Conservation (phyloP, 805 yeast species). For the Kuraishia floccosa region DNA sequence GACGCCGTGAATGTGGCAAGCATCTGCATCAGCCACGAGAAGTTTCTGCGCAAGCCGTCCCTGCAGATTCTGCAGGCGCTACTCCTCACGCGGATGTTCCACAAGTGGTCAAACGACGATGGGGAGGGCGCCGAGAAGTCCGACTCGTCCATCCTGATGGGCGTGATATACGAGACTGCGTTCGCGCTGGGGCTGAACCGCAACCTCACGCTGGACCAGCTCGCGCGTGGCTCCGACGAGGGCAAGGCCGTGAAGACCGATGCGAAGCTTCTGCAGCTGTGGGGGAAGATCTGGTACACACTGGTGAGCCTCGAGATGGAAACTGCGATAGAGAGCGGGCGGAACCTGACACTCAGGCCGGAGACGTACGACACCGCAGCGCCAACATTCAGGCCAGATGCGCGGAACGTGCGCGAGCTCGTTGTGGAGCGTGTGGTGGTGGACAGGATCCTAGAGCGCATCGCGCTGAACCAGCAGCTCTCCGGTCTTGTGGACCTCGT, state of each 20-base stretch:
- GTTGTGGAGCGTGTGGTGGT: constrained; percentile 10
- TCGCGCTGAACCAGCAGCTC: constrained; percentile 8
- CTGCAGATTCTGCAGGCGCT: constrained; percentile 32
- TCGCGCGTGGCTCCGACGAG: too few species aligned
- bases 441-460: constrained; percentile 9
- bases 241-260: constrained; percentile 1
- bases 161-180: constrained; percentile 26
- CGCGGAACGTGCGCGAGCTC: constrained; percentile 6
- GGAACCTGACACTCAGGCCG: constrained; percentile 8
- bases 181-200: constrained; percentile 32
- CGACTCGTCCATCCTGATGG: constrained; percentile 24
- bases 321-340: constrained; percentile 11
- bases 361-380: constrained; percentile 8
- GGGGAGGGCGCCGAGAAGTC: constrained; percentile 35
- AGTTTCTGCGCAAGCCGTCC: constrained; percentile 24
- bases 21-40: constrained; percentile 24
- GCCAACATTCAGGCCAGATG: constrained; percentile 6
- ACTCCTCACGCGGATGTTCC: constrained; percentile 26
- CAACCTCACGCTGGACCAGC: constrained; percentile 24
- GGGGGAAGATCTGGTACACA: constrained; percentile 18
- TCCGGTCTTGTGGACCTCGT: constrained; percentile 10
- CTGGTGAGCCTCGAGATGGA: constrained; percentile 12
- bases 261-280: constrained; percentile 10
- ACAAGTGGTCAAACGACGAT: constrained; percentile 31
- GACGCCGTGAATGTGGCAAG: constrained; percentile 25